A percentile compares a stretch with the other conserved stretches of the same genome.
These are phyloP conservation scores for Tricholoma sp. DNA, from an alignment of 768 basidiomycete genomes.

Conservation along the genomic window DNA sequence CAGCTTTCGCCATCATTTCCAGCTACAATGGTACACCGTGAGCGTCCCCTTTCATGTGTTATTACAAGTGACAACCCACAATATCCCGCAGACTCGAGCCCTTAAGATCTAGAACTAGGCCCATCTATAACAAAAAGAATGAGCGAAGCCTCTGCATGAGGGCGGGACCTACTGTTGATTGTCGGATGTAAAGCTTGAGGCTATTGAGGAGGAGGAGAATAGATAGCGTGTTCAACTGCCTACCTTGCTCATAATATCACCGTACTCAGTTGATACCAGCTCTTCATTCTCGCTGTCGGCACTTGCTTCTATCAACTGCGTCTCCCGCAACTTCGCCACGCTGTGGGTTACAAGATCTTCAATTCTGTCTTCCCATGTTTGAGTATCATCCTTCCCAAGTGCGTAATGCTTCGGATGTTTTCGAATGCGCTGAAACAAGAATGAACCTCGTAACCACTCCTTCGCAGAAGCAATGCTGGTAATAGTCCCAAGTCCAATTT, in stretches of 20 bases:
- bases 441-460: conserved; percentile 80
- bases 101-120: conserved; percentile 52
- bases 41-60: not conserved
- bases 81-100: conserved; percentile 59
- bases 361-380: conserved; percentile 66
- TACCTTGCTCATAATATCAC: conserved; percentile 87
- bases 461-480: conserved; percentile 63
- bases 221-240: conserved; percentile 7
- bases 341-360: conserved; percentile 72
- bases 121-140: conserved; percentile 46
- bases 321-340: conserved; percentile 53
- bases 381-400: conserved; percentile 46
- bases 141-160: not conserved
- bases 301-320: conserved; percentile 51
- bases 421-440: conserved; percentile 80
- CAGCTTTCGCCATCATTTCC: conserved; percentile 57
- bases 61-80: conserved; percentile 34
- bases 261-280: conserved; percentile 65
- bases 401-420: conserved; percentile 80
- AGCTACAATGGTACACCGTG: conserved; percentile 34
- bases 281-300: conserved; percentile 29
- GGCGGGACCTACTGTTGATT: conserved; percentile 50
- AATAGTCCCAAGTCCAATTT: conserved; percentile 86
- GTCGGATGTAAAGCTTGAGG: conserved; percentile 67
- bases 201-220: conserved; percentile 6